phyloP scores from a whole-genome alignment of 202 grass and related monocot genomes.

The Musa balbisiana region DNA sequence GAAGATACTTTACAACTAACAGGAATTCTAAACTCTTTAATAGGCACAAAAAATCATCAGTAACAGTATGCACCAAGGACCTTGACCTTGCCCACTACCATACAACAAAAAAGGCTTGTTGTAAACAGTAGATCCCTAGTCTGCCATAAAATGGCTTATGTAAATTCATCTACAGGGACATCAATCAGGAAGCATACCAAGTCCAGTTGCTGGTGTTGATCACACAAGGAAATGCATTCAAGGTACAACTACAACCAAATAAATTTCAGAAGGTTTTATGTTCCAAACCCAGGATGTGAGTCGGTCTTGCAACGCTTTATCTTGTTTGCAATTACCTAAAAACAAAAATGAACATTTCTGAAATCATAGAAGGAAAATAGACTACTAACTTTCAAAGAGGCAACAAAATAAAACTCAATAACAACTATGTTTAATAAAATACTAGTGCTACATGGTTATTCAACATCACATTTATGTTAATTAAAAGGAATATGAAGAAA shows the following conservation, averaged over 20 bases:
- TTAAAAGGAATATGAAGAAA: not conserved
- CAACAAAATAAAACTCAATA: not conserved
- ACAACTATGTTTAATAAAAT: not conserved
- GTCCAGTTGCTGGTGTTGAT: not conserved
- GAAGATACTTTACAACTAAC: no score
- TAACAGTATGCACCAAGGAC: no score
- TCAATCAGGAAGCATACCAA: no score
- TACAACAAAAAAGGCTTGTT: no score
- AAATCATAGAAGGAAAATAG: constrained; percentile 18
- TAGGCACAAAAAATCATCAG: no score
- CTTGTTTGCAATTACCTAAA: constrained; percentile 81
- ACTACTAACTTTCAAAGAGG: not conserved
- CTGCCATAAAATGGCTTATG: no score
- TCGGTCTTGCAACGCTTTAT: constrained; percentile 99
- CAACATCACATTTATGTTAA: not conserved
- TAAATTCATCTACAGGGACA: no score
- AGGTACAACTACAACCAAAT: not conserved
- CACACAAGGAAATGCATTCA: not conserved
- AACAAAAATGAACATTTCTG: constrained; percentile 16
- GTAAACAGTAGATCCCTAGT: no score
- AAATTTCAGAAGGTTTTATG: not conserved
- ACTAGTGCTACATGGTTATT: not conserved
- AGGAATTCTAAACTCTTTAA: no score
- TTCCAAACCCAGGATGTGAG: constrained; percentile 67
- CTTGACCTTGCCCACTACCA: no score